phyloP scores from a whole-genome alignment of 139 green algal genomes.

The Auxenochlorella protothecoides region DNA sequence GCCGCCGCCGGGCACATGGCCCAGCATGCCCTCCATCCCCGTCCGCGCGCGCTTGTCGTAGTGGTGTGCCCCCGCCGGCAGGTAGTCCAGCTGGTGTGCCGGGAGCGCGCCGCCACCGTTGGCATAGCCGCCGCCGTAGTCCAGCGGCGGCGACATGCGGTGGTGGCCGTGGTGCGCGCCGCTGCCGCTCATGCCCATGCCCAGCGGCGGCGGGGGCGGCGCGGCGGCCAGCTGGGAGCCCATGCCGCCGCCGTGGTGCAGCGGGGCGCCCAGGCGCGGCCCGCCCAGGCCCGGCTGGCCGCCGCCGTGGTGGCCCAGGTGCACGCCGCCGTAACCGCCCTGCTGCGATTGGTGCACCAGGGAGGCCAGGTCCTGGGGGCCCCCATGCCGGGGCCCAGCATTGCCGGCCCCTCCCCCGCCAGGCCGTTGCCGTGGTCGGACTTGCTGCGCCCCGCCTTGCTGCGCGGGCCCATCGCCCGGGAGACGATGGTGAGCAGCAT shows the following conservation, averaged over 20 bases:
- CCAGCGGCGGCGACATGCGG: too few relatives aligned
- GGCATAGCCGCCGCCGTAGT: too few relatives aligned
- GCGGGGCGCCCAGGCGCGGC: background rate
- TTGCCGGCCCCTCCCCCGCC: background rate
- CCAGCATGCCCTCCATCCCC: background rate
- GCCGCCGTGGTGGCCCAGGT: background rate
- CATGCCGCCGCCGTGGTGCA: background rate
- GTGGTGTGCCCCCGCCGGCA: background rate
- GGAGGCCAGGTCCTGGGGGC: background rate
- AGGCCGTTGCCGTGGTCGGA: background rate
- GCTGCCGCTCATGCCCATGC: background rate
- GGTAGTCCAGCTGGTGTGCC: background rate
- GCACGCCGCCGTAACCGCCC: background rate
- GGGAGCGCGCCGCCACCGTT: background rate
- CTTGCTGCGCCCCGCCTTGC: background rate
- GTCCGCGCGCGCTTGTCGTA: background rate
- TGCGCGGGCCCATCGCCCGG: background rate
- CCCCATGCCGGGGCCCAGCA: background rate
- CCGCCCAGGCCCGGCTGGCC: background rate
- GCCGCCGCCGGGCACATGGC: background rate
- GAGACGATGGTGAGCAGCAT: conserved; percentile 8
- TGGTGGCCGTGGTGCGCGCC: too few relatives aligned
- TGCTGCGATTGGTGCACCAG: background rate
- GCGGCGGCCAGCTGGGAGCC: background rate
- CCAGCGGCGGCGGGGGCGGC: too few relatives aligned